Base-by-base conservation (phyloP, 345 rosid genomes). In the Murraya paniculata region DNA sequence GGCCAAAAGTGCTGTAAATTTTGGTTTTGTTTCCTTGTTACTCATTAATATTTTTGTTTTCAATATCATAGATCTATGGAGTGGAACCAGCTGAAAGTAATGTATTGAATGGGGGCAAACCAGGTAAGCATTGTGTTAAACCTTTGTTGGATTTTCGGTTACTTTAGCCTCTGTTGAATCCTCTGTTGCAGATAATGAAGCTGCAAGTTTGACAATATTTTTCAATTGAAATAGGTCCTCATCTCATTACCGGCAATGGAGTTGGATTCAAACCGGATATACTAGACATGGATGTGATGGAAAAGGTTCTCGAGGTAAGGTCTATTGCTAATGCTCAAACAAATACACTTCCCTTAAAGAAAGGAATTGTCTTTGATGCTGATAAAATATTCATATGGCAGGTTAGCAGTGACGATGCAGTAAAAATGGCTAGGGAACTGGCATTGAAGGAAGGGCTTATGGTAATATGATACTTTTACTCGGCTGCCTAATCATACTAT, bases 241-340 rank as follows among this genome's bases (percentile, higher is more conserved):
- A 93, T 84, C 87, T 90, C 14, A 96, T 96, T 78, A 96, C 98
- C 2, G 99, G 97, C 67, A 96, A 91, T 38, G 98, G 99, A 0
- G 99, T 96, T 69, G 99, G 99, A 48, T 96, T 96, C 88, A 94
- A 96, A 82, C 99, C 98, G 2, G 97, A 92, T 33, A 96, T 96
- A 59, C 81, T 96, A 83, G 99, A 91, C 88, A 91, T 93, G 98
- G 94, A 93, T 86, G 80, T 95, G 24, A 91, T 95, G 97, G 98
- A 96, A 70, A 89, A 86, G 68, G 99, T 96, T 82, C 88, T 94
- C 11, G 95, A 91, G 97, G 98, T 90, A 78, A 68, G 75, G 71
- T 19, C 36, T 65, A 30, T 45, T 1, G 56, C n/a, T 30, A 35
- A 16, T 60, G 2, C 25, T 36, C 1, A 7, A 25, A 50, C 1